Base-by-base conservation (phyloP, 108 stramenopile species). In the Skeletonema costatum region DNA sequence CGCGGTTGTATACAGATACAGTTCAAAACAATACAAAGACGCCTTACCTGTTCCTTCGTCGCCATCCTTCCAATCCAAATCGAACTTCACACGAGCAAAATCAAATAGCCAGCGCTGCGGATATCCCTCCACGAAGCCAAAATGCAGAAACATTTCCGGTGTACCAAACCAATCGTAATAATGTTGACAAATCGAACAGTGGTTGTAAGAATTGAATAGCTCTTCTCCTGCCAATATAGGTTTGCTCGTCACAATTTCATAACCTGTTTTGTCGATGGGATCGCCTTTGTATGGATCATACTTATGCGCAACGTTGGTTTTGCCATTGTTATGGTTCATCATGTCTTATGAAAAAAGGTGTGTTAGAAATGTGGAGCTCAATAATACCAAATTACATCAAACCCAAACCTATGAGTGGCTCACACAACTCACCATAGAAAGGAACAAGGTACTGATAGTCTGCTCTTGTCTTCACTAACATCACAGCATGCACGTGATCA, bases 61-160 rank as follows among this genome's bases (percentile, higher is more conserved):
- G n/a, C 66, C 65, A 38, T 74, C 39, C 53, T 68, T 78, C 41
- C 60, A 60, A 41, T 75, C 59, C 63, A 84, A 66, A 68, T 84
- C 83, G 39, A 84, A 79, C 64, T 77, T 77, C 9, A 84, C 44
- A 31, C 78, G 60, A 63, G 68, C 50, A 67, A 80, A 75, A 66
- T 69, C 68, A 62, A 87, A 90, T 60, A 90, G 60, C 89, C 89
- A 94, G 25, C 85, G 66, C 78, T 92, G 90, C 13, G 94, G 94
- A 65, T 78, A 87, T 10, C 25, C n/a, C 73, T 95, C 94, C 2
- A 95, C 90, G 71, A 95, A 95, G 19, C 94, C 94, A 84, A 75
- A 93, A 70, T 89, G 83, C 9, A 77, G 61, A 25, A 95, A 80
- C 13, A 95, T 86, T 25, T 90, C 86, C 10, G 88, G 76, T 13